Conservation (phyloP, 805 yeast species). For the Kodamaea sagamina region DNA sequence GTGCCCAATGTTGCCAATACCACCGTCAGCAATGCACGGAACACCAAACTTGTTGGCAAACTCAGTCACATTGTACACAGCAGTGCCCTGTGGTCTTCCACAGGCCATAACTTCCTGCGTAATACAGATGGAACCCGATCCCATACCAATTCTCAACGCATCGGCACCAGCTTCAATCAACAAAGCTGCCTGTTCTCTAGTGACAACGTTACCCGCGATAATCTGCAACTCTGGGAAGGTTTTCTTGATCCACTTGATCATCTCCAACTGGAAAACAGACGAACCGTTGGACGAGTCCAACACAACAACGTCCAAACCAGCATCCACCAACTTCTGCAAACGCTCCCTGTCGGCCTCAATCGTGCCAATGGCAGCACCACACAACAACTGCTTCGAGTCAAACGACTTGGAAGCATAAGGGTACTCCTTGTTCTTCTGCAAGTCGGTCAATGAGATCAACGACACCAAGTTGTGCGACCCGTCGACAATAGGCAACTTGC, state of each 20-base stretch:
- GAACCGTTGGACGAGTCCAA: conserved; percentile 97
- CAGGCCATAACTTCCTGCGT: conserved; percentile 99
- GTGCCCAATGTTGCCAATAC: conserved; percentile 98
- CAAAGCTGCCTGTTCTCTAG: conserved; percentile 98
- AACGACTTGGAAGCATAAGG: conserved; percentile 95
- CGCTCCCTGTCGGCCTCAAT: conserved; percentile 85
- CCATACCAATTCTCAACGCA: conserved; percentile 99
- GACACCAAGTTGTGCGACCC: conserved; percentile 73
- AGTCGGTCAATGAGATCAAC: conserved; percentile 90
- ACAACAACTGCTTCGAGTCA: conserved; percentile 89
- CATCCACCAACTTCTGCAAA: conserved; percentile 80
- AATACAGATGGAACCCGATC: conserved; percentile 98
- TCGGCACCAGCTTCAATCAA: conserved; percentile 94
- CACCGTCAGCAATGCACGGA: conserved; percentile 99
- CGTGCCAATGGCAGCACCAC: conserved; percentile 99
- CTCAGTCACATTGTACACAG: conserved; percentile 91
- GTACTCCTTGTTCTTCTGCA: conserved; percentile 91
- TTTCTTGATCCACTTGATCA: conserved; percentile 88
- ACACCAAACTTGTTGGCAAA: conserved; percentile 95
- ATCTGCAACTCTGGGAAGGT: conserved; percentile 80
- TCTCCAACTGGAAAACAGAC: conserved; percentile 89
- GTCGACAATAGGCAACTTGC: conserved; percentile 95
- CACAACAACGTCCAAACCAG: conserved; percentile 96
- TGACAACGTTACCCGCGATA: conserved; percentile 97
- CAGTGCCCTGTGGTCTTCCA: conserved; percentile 99